These are phyloP conservation scores for Nicotiana noctiflora DNA, from an alignment of 257 asterid genomes.

Conservation along the genomic window DNA sequence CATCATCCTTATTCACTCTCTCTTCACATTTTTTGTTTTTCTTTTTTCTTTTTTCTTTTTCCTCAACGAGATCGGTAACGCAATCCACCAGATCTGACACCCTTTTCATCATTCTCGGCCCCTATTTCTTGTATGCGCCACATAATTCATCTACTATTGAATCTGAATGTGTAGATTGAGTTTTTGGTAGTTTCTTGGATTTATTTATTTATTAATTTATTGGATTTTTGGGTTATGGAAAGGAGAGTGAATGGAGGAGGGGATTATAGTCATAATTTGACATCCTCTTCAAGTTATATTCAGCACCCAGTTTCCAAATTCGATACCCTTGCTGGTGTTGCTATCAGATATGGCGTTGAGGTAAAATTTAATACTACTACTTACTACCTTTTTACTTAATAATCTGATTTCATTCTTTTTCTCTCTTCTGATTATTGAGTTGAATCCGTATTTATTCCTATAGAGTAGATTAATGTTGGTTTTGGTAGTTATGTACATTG, in stretches of 20 bases:
- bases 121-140: background rate
- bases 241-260: slow-evolving; percentile 33
- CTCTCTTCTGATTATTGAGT: background rate
- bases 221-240: slow-evolving; percentile 24
- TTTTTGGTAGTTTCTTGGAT: slow-evolving; percentile 2
- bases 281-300: slow-evolving; percentile 25
- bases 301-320: slow-evolving; percentile 61
- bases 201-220: background rate
- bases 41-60: background rate
- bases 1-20: background rate
- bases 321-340: slow-evolving; percentile 87
- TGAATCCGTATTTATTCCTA: background rate
- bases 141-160: background rate
- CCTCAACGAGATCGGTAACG: slow-evolving; percentile 1
- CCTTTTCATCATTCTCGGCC: background rate
- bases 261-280: slow-evolving; percentile 23
- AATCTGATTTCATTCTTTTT: background rate
- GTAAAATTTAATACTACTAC: slow-evolving; percentile 21
- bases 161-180: background rate
- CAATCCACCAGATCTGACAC: background rate
- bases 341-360: slow-evolving; percentile 90
- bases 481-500: background rate
- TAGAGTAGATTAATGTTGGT: background rate
- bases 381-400: background rate
- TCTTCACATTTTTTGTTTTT: background rate